These are phyloP conservation scores for Pythium volutum DNA, from an alignment of 352 stramenopile genomes.

Conservation along the genomic window DNA sequence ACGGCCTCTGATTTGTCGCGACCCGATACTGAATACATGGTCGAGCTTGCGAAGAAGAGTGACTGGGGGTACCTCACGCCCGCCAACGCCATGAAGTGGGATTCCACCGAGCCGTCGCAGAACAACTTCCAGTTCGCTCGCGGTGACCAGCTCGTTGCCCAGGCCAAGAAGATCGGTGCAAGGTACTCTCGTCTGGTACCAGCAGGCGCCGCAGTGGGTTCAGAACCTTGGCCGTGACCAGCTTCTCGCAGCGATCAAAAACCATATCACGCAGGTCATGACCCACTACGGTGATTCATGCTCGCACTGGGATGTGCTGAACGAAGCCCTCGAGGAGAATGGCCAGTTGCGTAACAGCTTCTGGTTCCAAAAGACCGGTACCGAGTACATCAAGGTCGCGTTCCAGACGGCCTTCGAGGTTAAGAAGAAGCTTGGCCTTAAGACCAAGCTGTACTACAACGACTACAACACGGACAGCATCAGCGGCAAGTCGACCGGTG, in stretches of 20 bases:
- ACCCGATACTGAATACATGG: too few species aligned
- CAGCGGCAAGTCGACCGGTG: not conserved
- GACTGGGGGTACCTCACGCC: too few species aligned
- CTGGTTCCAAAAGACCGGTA: slow-evolving; percentile 2
- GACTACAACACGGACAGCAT: slow-evolving; percentile 3
- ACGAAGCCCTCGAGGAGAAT: not conserved
- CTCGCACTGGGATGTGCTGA: not conserved
- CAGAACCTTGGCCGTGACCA: not conserved
- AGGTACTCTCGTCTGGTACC: too few species aligned
- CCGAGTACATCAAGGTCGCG: slow-evolving; percentile 4
- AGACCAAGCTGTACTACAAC: slow-evolving; percentile 4
- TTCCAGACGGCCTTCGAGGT: not conserved
- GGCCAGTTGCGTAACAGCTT: not conserved
- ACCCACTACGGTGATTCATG: not conserved
- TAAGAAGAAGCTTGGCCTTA: slow-evolving; percentile 3
- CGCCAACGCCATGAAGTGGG: too few species aligned
- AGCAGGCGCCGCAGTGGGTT: too few species aligned
- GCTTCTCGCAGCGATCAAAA: not conserved
- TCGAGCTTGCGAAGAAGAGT: too few species aligned
- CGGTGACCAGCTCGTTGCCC: too few species aligned
- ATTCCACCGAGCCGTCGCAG: too few species aligned
- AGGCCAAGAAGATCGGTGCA: too few species aligned
- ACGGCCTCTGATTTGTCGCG: too few species aligned
- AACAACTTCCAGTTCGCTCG: too few species aligned
- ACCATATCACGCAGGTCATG: slow-evolving; percentile 3